A percentile compares a stretch with the other conserved stretches of the same genome.
phyloP scores from a whole-genome alignment of 116 monocot species.

The Papilionanthe hybrid region DNA sequence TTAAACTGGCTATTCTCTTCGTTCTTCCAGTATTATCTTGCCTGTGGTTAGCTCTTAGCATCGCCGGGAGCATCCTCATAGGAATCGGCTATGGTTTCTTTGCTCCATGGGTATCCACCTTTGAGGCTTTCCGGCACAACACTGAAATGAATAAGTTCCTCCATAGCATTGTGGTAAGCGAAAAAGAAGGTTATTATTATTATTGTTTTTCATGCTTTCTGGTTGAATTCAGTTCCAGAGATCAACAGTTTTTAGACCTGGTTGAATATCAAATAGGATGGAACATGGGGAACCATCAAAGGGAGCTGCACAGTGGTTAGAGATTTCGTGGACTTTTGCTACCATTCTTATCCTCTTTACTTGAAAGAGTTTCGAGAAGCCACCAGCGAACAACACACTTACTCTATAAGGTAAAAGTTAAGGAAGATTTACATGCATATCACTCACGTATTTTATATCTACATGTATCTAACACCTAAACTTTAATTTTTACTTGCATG shows the following conservation, averaged over 20 bases:
- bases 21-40: constrained; percentile 55
- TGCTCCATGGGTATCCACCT: constrained; percentile 85
- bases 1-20: constrained; percentile 57
- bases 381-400: constrained; percentile 22
- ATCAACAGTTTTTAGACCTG: not conserved
- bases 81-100: constrained; percentile 88
- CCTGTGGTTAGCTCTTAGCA: constrained; percentile 63
- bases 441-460: too few relatives aligned
- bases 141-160: constrained; percentile 50
- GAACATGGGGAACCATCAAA: constrained; percentile 85
- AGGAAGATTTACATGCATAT: too few relatives aligned
- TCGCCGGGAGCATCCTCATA: constrained; percentile 56
- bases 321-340: constrained; percentile 86
- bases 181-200: not conserved
- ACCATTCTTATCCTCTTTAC: constrained; percentile 70
- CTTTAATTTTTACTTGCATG: too few relatives aligned
- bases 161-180: constrained; percentile 64
- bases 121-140: constrained; percentile 71
- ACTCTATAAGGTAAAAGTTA: constrained; percentile 55
- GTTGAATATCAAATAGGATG: constrained; percentile 48
- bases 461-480: too few relatives aligned
- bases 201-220: not conserved
- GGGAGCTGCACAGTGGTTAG: constrained; percentile 88
- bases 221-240: not conserved
- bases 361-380: constrained; percentile 70